Conservation (phyloP, 2,329 filamentous ascomycete species). For the Neophaeococcomyces aloes region DNA sequence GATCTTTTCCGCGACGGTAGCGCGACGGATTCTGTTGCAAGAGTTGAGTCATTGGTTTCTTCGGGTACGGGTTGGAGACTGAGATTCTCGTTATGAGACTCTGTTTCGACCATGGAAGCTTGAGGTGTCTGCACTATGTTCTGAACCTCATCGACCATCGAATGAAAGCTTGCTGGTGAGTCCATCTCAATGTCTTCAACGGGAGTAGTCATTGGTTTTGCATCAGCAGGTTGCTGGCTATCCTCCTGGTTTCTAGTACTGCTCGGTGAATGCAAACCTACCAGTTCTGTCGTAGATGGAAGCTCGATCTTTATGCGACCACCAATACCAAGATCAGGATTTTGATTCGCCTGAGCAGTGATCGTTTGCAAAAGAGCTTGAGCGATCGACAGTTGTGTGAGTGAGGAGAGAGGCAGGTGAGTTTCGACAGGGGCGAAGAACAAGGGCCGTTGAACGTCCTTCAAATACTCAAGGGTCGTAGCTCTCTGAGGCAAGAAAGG, state of each 20-base stretch:
- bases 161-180: slow-evolving; percentile 7
- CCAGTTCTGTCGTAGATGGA: slow-evolving; percentile 26
- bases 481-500: slow-evolving; percentile 33
- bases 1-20: slow-evolving; percentile 48
- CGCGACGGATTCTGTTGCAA: background rate
- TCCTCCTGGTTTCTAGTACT: background rate
- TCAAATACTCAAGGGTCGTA: slow-evolving; percentile 22
- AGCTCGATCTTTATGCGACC: slow-evolving; percentile 33
- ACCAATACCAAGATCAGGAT: slow-evolving; percentile 25
- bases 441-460: slow-evolving; percentile 27
- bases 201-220: background rate
- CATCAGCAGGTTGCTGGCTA: background rate
- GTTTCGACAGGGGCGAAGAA: slow-evolving; percentile 30
- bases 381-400: slow-evolving; percentile 40
- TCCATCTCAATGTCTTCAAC: background rate
- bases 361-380: slow-evolving; percentile 37
- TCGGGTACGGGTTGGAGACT: background rate
- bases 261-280: slow-evolving; percentile 8
- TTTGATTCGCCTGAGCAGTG: slow-evolving; percentile 30
- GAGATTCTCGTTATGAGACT: background rate
- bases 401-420: slow-evolving; percentile 26
- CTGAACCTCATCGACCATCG: background rate
- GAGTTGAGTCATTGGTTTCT: background rate
- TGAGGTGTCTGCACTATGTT: background rate
- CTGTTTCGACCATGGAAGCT: background rate